Percentiles rank a stretch among this genome's conserved stretches.
Conservation (phyloP, 1,139 yeast species). For the Nakaseomyces glabratus region DNA sequence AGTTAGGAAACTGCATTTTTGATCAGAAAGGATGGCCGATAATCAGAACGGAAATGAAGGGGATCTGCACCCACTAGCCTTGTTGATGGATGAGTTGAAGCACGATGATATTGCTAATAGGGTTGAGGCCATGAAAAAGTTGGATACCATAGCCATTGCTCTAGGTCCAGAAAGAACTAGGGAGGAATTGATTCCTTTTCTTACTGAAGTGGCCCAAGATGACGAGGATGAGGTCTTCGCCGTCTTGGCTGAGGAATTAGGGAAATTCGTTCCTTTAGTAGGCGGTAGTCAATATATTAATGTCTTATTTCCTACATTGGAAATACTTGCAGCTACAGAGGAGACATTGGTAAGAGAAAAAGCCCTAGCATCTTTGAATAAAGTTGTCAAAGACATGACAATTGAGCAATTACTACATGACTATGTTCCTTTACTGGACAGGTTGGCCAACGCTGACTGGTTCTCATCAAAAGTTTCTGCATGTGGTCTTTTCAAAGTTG, state of each 20-base stretch:
- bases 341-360: slow-evolving; percentile 95
- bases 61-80: slow-evolving; percentile 88
- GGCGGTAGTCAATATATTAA: slow-evolving; percentile 81
- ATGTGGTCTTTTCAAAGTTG: slow-evolving; percentile 75
- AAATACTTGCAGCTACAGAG: slow-evolving; percentile 87
- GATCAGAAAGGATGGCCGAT: too few relatives aligned
- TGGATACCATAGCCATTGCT: slow-evolving; percentile 91
- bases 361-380: slow-evolving; percentile 79
- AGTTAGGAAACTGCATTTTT: too few relatives aligned
- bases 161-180: slow-evolving; percentile 91
- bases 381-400: slow-evolving; percentile 55
- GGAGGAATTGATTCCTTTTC: slow-evolving; percentile 79
- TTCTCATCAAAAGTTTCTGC: slow-evolving; percentile 88
- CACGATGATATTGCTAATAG: slow-evolving; percentile 92
- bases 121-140: slow-evolving; percentile 88
- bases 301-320: slow-evolving; percentile 71
- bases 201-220: slow-evolving; percentile 87
- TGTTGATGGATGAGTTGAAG: slow-evolving; percentile 91
- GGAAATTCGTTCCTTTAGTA: slow-evolving; percentile 73
- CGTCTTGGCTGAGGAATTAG: slow-evolving; percentile 83
- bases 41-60: too few relatives aligned
- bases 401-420: slow-evolving; percentile 56
- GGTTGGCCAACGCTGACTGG: slow-evolving; percentile 86
- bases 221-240: slow-evolving; percentile 98
- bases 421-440: slow-evolving; percentile 67